Evolutionary conservation across 2,329 filamentous ascomycete genomes (phyloP).

Genomic region (Pseudogymnoascus sp.): DNA sequence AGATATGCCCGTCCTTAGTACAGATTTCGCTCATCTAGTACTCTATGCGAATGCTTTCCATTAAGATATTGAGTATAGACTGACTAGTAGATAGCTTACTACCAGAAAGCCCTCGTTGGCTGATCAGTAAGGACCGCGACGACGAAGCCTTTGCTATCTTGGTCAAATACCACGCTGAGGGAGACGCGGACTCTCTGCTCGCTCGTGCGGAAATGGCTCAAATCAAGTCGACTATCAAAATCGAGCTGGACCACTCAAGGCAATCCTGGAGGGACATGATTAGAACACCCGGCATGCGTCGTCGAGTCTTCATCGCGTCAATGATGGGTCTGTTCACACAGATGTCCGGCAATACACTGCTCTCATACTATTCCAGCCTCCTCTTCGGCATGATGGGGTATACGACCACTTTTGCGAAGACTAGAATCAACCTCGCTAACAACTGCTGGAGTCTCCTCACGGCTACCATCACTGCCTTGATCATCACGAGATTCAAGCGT

Average conservation of each 20-base stretch:
- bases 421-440: not conserved
- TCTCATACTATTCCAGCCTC: not conserved
- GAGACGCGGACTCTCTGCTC: conserved; percentile 30
- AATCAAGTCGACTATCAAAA: conserved; percentile 34
- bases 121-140: conserved; percentile 89
- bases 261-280: conserved; percentile 28
- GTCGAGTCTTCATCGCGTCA: conserved; percentile 25
- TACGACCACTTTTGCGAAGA: not conserved
- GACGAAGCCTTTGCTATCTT: conserved; percentile 55
- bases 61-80: not conserved
- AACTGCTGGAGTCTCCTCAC: conserved; percentile 3
- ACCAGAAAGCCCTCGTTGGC: conserved; percentile 89
- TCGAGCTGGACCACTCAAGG: conserved; percentile 26
- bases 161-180: conserved; percentile 34
- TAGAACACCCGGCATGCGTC: conserved; percentile 27
- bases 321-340: conserved; percentile 20
- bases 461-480: not conserved
- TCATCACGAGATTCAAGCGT: conserved; percentile 15
- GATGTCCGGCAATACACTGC: conserved; percentile 1
- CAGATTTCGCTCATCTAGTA: not conserved
- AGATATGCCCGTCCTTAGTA: conserved; percentile 23
- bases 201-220: conserved; percentile 33
- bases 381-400: conserved; percentile 7
- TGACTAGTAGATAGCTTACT: conserved; percentile 46
- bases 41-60: not conserved